Percentiles rank a stretch among this genome's conserved stretches.
These are phyloP conservation scores for Dalbergia oliveri DNA, from an alignment of 306 rosid species.

Conservation along the genomic window DNA sequence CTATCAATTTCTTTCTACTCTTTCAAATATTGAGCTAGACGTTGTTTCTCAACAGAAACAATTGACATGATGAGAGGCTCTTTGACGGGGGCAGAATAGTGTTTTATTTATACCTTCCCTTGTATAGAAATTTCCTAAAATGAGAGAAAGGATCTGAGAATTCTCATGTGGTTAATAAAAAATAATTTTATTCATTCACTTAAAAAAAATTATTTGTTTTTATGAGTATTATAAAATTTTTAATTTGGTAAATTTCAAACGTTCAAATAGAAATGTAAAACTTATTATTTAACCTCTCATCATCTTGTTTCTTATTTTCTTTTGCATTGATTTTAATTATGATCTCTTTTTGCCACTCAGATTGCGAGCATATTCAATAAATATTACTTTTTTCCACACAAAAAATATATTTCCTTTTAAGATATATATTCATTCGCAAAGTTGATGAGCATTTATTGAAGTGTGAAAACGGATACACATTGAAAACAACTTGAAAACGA, in stretches of 20 bases:
- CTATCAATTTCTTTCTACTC: too few species aligned
- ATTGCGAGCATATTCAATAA: background rate
- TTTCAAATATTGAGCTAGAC: too few species aligned
- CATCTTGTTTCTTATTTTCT: background rate
- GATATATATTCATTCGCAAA: background rate
- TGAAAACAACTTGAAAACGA: constrained; percentile 31
- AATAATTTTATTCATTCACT: background rate
- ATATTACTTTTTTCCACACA: background rate
- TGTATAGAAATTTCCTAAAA: background rate
- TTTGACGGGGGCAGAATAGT: too few species aligned
- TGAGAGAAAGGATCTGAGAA: background rate
- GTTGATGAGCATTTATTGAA: background rate
- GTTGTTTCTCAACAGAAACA: too few species aligned
- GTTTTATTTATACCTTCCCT: background rate
- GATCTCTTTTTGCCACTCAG: background rate
- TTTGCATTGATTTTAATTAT: background rate
- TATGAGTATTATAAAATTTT: background rate
- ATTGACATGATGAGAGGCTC: too few species aligned
- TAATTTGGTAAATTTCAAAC: background rate
- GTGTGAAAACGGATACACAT: background rate
- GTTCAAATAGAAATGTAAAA: background rate
- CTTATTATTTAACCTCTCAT: background rate
- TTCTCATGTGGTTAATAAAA: background rate
- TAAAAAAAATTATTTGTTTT: too few species aligned
- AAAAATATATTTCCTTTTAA: too few species aligned